phyloP scores from a whole-genome alignment of 1,139 yeast genomes.

The Wickerhamiella infanticola region DNA sequence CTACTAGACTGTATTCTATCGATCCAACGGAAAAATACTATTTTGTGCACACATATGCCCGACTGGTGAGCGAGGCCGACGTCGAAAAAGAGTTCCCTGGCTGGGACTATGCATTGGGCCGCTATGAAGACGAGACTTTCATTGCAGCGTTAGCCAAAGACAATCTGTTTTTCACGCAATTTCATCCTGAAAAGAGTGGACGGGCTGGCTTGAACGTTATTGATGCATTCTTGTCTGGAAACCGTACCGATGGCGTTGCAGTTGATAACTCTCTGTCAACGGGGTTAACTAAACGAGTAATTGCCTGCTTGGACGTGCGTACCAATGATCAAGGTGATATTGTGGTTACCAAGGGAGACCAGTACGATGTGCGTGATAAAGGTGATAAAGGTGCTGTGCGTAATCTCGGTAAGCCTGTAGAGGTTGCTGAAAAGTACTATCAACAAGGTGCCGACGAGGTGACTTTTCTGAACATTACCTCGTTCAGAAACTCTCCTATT shows the following conservation, averaged over 20 bases:
- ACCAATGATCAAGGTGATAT: conserved; percentile 86
- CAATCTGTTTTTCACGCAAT: conserved; percentile 86
- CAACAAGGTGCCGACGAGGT: conserved; percentile 94
- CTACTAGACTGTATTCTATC: conserved; percentile 40
- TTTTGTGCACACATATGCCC: conserved; percentile 90
- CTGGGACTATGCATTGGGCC: conserved; percentile 63
- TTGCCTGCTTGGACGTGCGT: conserved; percentile 95
- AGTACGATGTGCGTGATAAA: conserved; percentile 85
- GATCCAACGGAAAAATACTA: conserved; percentile 59
- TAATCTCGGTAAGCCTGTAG: conserved; percentile 91
- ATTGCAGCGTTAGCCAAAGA: conserved; percentile 68
- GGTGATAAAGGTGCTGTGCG: conserved; percentile 40
- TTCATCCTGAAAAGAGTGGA: conserved; percentile 96
- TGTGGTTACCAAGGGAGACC: conserved; percentile 96
- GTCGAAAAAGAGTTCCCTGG: conserved; percentile 33
- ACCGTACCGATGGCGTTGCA: conserved; percentile 21
- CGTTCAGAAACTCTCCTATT: conserved; percentile 85
- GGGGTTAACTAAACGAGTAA: conserved; percentile 61
- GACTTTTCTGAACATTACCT: conserved; percentile 84
- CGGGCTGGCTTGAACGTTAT: conserved; percentile 69
- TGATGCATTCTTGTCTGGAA: conserved; percentile 51
- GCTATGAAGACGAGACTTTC: conserved; percentile 66
- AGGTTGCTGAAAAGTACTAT: conserved; percentile 77
- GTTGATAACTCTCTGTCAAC: conserved; percentile 16
- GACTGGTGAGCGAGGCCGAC: conserved; percentile 32